These are phyloP conservation scores for Saccharum officinarum DNA, from an alignment of 176 grass and related monocot species.

Conservation along the genomic window DNA sequence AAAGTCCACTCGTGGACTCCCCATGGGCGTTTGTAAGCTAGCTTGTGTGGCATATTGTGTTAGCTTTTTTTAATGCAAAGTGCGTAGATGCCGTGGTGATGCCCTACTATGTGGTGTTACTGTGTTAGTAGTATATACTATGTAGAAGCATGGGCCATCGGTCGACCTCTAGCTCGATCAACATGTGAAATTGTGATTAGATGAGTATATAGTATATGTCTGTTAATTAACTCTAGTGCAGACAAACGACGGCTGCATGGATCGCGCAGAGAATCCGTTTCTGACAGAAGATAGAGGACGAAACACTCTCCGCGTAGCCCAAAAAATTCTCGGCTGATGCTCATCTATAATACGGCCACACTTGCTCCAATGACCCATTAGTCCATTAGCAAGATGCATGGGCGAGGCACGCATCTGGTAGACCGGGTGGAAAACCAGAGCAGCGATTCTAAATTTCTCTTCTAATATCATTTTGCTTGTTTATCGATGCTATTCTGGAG, in stretches of 20 bases:
- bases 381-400: background rate
- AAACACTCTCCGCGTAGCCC: background rate
- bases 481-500: too few species aligned
- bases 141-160: background rate
- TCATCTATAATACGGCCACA: slow-evolving; percentile 13
- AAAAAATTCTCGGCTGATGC: slow-evolving; percentile 41
- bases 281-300: slow-evolving; percentile 34
- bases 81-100: background rate
- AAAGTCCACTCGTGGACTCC: slow-evolving; percentile 15
- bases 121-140: too few species aligned
- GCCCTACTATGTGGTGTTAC: background rate
- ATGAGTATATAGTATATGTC: background rate
- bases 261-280: slow-evolving; percentile 38
- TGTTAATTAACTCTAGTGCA: background rate
- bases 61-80: background rate
- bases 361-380: slow-evolving; percentile 3
- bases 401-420: background rate
- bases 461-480: too few species aligned
- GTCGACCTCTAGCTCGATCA: background rate
- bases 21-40: background rate
- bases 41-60: slow-evolving; percentile 13
- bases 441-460: too few species aligned
- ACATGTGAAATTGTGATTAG: background rate
- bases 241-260: slow-evolving; percentile 1
- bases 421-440: too few species aligned